Base-by-base conservation (phyloP, 139 green algal species). In the Chlorella sp. region DNA sequence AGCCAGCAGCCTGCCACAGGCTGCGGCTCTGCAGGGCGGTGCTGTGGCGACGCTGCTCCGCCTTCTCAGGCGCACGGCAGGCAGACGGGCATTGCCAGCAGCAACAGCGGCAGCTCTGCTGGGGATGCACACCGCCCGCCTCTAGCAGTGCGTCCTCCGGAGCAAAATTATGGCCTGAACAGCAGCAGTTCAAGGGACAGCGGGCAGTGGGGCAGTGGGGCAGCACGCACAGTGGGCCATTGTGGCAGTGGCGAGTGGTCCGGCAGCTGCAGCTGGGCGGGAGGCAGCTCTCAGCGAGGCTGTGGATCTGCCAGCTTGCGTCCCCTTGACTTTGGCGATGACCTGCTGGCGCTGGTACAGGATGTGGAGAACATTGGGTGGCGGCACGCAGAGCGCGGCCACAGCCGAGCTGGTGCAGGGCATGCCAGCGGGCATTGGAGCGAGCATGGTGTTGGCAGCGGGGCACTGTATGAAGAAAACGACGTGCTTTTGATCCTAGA, bases 381-480 rank as follows among this genome's bases (percentile, higher is more conserved):
- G 5, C 23, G 26, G 26, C 25, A 12, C 15, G 51, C 15, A 38
- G 41, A 28, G 39, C 41, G 13, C 25, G 28, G 13, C 0, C n/a
- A 11, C 47, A 51, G 28, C 12, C 2, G 30, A 18, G 51, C 6
- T 32, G 65, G 9, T 28, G 32, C 65, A 1, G 65, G 11, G 39
- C 41, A 38, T 11, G 25, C 39, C 20, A 6, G 39, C 39, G 13
- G 21, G 32, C 11, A 28, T 2, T 28, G 44, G n/a, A n/a, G n/a
- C 47, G 17, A 32, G 70, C 39, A 26, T 56, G 70, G n/a, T n/a
- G n/a, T n/a, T n/a, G n/a, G 21, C 26, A 57, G 70, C 7, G 20
- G 3, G 6, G 28, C 51, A 60, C 15, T 34, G 26, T 72, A 82
- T 38, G 76, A 82, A 28, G 76, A 82, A 26, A 82, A 82, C 57